Base-by-base conservation (phyloP, 805 yeast genomes). In the Vanderwaltozyma verrucispora region DNA sequence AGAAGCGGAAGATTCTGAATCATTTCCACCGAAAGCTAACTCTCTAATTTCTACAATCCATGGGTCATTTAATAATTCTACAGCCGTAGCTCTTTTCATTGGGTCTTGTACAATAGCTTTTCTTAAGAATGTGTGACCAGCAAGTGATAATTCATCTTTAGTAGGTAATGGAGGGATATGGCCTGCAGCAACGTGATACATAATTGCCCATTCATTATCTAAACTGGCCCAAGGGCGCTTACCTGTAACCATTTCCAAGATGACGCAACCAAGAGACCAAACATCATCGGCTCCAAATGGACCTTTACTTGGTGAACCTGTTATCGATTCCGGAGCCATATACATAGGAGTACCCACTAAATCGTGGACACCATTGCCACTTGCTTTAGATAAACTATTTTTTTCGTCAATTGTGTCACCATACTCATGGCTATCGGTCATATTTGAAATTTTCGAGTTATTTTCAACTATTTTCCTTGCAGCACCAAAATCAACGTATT, bases 171-270 rank as follows among this genome's bases (percentile, higher is more conserved):
- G 86, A 0, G 98, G 98, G 41, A 75, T 69, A 54, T 85, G 92
- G 1, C 96, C 95, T 2, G 95, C 94, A 0, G 96, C 97, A 53
- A 92, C 92, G 57, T 86, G 96, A 54, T 88, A 92, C 97, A 92
- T 89, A 36, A 92, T 84, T 2, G 97, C 96, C 94, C 94, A 92
- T 55, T 89, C 97, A 54, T 92, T 92, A 53, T 92, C 98, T 43
- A 87, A 67, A 58, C 86, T 83, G 13, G 94, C 82, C 98, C 98
- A 92, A 5, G 98, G 98, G 41, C 95, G 69, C 46, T 87, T 69
- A 12, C 98, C 98, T 0, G 97, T 88, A 2, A 89, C 85, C 97
- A 92, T 92, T 57, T 92, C 97, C 32, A 89, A 59, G 2, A 92
- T 82, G 60, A 95, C 89, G 60, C 98, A 92, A 3, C 98, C 98